Evolutionary conservation across 441 rosid species (phyloP).

Genomic region (Macaranga tanarius): DNA sequence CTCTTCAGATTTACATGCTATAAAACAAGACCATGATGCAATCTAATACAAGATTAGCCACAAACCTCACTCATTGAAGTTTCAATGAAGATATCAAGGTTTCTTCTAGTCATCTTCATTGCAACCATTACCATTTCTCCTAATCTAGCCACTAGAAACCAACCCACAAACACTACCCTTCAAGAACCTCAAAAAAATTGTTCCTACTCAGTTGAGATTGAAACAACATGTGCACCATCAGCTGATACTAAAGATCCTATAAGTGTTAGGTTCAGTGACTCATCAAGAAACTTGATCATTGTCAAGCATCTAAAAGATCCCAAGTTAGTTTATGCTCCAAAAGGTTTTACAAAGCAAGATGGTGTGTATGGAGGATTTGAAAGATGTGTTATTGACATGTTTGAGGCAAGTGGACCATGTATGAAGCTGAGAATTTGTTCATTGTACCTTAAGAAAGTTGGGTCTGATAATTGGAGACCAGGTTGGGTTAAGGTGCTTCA

Average conservation of each 20-base stretch:
- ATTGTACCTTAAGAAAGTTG: slow-evolving; percentile 20
- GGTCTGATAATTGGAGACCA: slow-evolving; percentile 22
- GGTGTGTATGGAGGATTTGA: slow-evolving; percentile 16
- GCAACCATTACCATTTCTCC: neutral
- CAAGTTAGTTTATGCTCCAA: slow-evolving; percentile 16
- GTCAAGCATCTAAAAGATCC: slow-evolving; percentile 24
- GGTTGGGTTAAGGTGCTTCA: slow-evolving; percentile 24
- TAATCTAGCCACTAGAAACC: neutral
- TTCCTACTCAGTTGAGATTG: slow-evolving; percentile 4
- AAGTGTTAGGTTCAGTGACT: slow-evolving; percentile 24
- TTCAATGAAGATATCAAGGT: slow-evolving; percentile 2
- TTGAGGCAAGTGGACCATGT: slow-evolving; percentile 17
- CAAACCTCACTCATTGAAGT: neutral
- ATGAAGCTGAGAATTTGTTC: slow-evolving; percentile 13
- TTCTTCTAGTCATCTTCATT: neutral
- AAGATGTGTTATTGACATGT: slow-evolving; percentile 14
- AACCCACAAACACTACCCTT: neutral
- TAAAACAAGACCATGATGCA: neutral
- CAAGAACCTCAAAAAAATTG: slow-evolving; percentile 1
- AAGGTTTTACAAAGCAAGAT: slow-evolving; percentile 14
- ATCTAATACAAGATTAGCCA: neutral
- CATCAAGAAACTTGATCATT: slow-evolving; percentile 15
- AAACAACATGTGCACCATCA: slow-evolving; percentile 5
- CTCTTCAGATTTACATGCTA: neutral
- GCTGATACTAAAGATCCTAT: slow-evolving; percentile 12